A percentile compares a stretch with the other conserved stretches of the same genome.
These are phyloP conservation scores for Lactifluus piperatus DNA, from an alignment of 768 basidiomycete species.

Conservation along the genomic window DNA sequence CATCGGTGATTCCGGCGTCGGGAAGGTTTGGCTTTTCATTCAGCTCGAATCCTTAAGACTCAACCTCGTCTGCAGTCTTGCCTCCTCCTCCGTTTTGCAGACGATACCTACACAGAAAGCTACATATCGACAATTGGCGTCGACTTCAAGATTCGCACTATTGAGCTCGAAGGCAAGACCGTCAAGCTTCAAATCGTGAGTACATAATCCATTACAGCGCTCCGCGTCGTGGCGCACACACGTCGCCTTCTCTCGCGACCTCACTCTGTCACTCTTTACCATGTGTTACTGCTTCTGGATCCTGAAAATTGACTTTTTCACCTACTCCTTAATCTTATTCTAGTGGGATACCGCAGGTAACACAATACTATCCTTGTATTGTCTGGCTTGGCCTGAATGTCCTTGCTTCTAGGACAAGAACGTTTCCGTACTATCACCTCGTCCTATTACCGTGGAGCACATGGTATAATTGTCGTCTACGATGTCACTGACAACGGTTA, in stretches of 20 bases:
- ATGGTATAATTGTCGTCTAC: conserved; percentile 98
- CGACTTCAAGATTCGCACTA: conserved; percentile 98
- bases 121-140: conserved; percentile 98
- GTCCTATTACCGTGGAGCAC: conserved; percentile 98
- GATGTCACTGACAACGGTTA: conserved; percentile 91
- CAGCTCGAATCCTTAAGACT: conserved; percentile 12
- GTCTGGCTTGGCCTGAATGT: neutral
- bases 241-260: neutral
- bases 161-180: conserved; percentile 96
- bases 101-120: conserved; percentile 96
- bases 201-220: conserved; percentile 14
- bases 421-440: conserved; percentile 98
- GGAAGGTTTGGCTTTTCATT: conserved; percentile 50
- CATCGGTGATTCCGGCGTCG: conserved; percentile 93
- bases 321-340: conserved; percentile 6
- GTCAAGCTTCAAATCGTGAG: conserved; percentile 98
- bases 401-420: conserved; percentile 68
- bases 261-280: neutral
- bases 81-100: conserved; percentile 84
- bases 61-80: conserved; percentile 58
- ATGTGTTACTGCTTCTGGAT: neutral
- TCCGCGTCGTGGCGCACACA: neutral
- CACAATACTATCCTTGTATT: conserved; percentile 18
- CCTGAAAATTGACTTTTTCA: conserved; percentile 18
- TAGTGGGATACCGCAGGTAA: conserved; percentile 98